Conservation (phyloP, 208 protist species). For the Leishmania mexicana region DNA sequence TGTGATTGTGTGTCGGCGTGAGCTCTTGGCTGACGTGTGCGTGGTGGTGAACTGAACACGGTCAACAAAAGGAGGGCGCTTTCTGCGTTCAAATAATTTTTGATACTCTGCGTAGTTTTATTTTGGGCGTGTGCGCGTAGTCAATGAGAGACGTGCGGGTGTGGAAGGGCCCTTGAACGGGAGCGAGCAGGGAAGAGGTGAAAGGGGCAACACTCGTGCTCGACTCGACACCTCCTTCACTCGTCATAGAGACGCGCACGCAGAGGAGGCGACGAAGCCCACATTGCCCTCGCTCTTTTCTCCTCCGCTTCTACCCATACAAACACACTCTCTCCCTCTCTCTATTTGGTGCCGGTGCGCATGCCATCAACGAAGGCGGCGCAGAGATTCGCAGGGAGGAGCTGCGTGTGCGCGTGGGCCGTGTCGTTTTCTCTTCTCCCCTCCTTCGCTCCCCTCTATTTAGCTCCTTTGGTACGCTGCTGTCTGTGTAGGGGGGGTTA, state of each 20-base stretch:
- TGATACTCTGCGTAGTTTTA: too few species aligned
- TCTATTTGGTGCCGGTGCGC: background rate
- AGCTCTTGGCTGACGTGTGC: background rate
- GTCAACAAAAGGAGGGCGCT: too few species aligned
- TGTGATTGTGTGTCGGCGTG: background rate
- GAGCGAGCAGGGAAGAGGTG: background rate
- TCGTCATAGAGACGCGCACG: background rate
- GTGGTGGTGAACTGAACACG: too few species aligned
- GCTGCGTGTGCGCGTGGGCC: background rate
- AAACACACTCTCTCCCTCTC: background rate
- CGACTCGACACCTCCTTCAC: background rate
- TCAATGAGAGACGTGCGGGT: background rate
- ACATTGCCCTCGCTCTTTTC: background rate
- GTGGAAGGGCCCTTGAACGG: background rate
- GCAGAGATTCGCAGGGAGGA: background rate
- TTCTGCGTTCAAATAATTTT: too few species aligned
- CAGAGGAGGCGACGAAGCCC: background rate
- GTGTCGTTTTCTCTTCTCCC: background rate
- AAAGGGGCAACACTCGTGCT: background rate
- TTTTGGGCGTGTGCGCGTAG: too few species aligned
- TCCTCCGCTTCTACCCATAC: background rate
- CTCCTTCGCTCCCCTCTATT: background rate
- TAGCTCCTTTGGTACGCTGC: background rate
- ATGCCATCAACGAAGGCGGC: background rate
- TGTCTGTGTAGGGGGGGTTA: background rate